Evolutionary conservation across 257 asterid genomes (phyloP), one percentile per base, ranked within the genome.

Genomic region (Apocynum venetum): DNA sequence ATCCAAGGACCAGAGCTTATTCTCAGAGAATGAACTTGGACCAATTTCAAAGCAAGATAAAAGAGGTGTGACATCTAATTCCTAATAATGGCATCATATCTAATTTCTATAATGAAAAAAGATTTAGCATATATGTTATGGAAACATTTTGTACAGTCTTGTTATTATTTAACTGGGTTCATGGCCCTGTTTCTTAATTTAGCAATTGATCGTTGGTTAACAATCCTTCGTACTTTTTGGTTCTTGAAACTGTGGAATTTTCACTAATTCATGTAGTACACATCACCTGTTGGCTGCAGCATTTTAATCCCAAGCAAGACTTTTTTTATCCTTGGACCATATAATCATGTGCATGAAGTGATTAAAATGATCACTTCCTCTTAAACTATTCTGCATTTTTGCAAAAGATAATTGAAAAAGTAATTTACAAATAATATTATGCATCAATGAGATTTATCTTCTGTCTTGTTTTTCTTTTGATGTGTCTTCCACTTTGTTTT

Each of bases 51-150:
- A 77, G 64, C 87, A 78, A 78, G 91, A 83, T 53, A 86, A 82
- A 76, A 77, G 96, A 88, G 96, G 97, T 90, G n/a, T 13, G 9
- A 19, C 17, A 2, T 64, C 2, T 41, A 40, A 73, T 57, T 44
- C 17, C 47, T 66, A 72, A 11, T 72, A 19, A 61, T 40, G 20
- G 46, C 77, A 63, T 60, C n/a, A 31, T n/a, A 20, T 11, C 15
- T 14, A 59, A 56, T 41, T 71, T 36, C 17, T 77, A 1, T 63
- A 36, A 36, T 36, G 20, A n/a, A 55, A 73, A 15, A 12, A n/a
- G 2, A 5, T 17, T 38, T 15, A 40, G 25, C 31, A 38, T 17
- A 41, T 15, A 40, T 38, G n/a, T 8, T 20, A 8, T 20, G 19
- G 25, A 43, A 46, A 43, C 53, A 19, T 43, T 31, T 44, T 68